A percentile compares a stretch with the other conserved stretches of the same genome.
Evolutionary conservation across 2,329 filamentous ascomycete genomes (phyloP).

Genomic region (Cylindrodendrum hubeiense): DNA sequence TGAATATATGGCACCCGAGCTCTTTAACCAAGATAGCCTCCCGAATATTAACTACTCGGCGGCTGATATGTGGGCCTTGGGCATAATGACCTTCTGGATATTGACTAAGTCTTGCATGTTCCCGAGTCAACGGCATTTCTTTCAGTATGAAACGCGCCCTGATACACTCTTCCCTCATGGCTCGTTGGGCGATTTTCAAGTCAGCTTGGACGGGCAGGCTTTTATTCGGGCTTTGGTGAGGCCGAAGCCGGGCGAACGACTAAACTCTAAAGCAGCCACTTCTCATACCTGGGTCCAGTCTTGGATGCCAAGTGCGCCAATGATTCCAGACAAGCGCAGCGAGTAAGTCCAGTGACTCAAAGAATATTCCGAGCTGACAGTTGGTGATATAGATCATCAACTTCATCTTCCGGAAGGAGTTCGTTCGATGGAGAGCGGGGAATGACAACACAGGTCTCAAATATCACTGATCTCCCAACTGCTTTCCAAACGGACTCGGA

Average conservation of each 20-base stretch:
- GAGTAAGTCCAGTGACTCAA: neutral
- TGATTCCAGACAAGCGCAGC: neutral
- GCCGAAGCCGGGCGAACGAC: slow-evolving; percentile 1
- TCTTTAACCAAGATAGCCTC: slow-evolving; percentile 7
- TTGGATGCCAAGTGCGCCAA: neutral
- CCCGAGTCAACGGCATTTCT: neutral
- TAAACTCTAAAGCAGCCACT: neutral
- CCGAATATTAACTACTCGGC: slow-evolving; percentile 14
- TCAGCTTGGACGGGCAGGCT: slow-evolving; percentile 5
- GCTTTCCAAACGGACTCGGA: neutral
- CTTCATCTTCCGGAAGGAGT: neutral
- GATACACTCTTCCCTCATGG: slow-evolving; percentile 7
- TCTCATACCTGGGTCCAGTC: neutral
- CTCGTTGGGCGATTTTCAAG: neutral
- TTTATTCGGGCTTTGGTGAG: slow-evolving; percentile 13
- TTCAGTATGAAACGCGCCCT: neutral
- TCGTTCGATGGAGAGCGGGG: neutral
- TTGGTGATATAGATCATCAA: neutral
- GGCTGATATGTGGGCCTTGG: slow-evolving; percentile 41
- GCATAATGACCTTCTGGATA: slow-evolving; percentile 31
- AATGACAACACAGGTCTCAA: slow-evolving; percentile 7
- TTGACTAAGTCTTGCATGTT: slow-evolving; percentile 19
- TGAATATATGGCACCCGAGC: slow-evolving; percentile 36
- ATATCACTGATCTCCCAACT: neutral
- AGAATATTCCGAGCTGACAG: neutral